phyloP scores from a whole-genome alignment of 1,284 basidiomycete species.

The Boletellus deceptivus region DNA sequence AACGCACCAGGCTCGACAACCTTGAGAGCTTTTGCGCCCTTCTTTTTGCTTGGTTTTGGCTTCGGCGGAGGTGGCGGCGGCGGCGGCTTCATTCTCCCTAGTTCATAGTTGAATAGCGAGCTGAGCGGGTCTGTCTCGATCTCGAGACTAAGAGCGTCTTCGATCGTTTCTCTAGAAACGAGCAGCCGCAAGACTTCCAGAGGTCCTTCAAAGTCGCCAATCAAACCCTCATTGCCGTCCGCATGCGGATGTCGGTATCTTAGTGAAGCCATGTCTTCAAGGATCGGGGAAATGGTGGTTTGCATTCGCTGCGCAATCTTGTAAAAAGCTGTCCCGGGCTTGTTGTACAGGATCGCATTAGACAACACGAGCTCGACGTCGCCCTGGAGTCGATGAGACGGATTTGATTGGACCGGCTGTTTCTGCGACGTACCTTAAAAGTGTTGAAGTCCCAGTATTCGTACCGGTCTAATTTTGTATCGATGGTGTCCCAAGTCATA shows the following conservation, averaged over 20 bases:
- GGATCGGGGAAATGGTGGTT: slow-evolving; percentile 53
- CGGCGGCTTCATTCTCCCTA: slow-evolving; percentile 59
- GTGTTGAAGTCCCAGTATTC: slow-evolving; percentile 74
- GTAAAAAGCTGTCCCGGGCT: slow-evolving; percentile 69
- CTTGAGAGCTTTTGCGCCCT: slow-evolving; percentile 30
- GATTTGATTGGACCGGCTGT: neutral
- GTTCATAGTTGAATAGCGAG: slow-evolving; percentile 66
- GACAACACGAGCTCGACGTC: slow-evolving; percentile 82
- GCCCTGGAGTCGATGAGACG: slow-evolving; percentile 45
- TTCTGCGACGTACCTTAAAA: slow-evolving; percentile 61
- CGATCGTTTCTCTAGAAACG: slow-evolving; percentile 47
- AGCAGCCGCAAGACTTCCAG: slow-evolving; percentile 55
- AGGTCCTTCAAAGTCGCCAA: slow-evolving; percentile 74
- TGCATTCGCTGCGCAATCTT: slow-evolving; percentile 73
- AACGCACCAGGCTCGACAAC: slow-evolving; percentile 34
- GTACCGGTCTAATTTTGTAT: slow-evolving; percentile 73
- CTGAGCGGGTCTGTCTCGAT: slow-evolving; percentile 55
- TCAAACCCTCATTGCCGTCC: slow-evolving; percentile 9
- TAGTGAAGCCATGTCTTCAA: slow-evolving; percentile 53
- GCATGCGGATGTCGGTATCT: slow-evolving; percentile 17
- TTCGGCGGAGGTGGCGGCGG: slow-evolving; percentile 44
- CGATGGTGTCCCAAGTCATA: slow-evolving; percentile 88
- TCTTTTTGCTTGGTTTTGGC: slow-evolving; percentile 35
- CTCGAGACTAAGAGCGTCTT: slow-evolving; percentile 49
- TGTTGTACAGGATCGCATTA: slow-evolving; percentile 91